Base-by-base conservation (phyloP, 2,329 filamentous ascomycete genomes). In the Amauroascus verrucosus region DNA sequence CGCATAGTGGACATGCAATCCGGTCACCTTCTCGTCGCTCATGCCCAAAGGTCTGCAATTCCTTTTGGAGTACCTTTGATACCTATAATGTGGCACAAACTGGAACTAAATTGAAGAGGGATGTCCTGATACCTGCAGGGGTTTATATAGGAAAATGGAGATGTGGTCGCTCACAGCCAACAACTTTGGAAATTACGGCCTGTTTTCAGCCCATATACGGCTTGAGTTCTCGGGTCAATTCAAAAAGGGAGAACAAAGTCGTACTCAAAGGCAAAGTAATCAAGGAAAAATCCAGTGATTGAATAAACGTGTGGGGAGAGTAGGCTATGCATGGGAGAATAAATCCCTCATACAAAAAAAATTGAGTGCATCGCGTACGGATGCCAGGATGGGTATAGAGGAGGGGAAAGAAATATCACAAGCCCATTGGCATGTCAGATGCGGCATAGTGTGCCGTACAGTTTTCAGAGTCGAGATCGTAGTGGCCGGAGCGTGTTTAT, bases 1-100 rank as follows among this genome's bases (percentile, higher is more conserved):
- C 30, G 54, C 56, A 45, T 54, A 54, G 18, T 48, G 56, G 41
- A 58, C 41, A 35, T 45, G 56, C 22, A 48, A 46, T 28, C 37
- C 46, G 20, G 7, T 28, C 38, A 43, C 56, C 45, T 56, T 53
- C 37, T 56, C 48, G 43, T 48, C 54, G 5, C 40, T 41, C 54
- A 43, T 56, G 16, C 44, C 32, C 28, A 24, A 43, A 20, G 5
- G 2, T 14, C 24, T 9, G 24, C 46, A 38, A 26, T 1, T 26
- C 6, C 5, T 38, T 22, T 32, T 32, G 3, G 33, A 20, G n/a
- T 11, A 37, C n/a, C 33, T 45, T 40, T 20, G 40, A 22, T 8
- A 18, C 28, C 44, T 33, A 30, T 14, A 45, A 52, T 51, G 49
- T 28, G 41, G 32, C 37, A 24, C 16, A 48, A 28, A n/a, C n/a